Conservation (phyloP, 805 yeast species). For the Yamadazyma olivae region DNA sequence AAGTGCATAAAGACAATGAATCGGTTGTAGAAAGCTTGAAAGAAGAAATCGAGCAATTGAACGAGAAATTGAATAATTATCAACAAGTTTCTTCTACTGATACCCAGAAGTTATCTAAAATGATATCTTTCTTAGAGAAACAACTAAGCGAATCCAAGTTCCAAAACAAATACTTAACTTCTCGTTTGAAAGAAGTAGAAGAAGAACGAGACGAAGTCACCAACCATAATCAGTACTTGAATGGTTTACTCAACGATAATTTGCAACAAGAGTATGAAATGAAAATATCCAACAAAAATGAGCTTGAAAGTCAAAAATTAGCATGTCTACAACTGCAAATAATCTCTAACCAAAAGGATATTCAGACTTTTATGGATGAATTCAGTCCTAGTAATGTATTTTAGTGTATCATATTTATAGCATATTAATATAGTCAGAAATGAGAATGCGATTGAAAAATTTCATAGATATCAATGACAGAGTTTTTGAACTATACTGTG, state of each 20-base stretch:
- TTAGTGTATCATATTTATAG: neutral
- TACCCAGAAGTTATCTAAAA: conserved; percentile 18
- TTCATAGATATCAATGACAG: conserved; percentile 23
- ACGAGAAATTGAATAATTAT: conserved; percentile 17
- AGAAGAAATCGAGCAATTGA: conserved; percentile 29
- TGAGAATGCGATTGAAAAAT: neutral
- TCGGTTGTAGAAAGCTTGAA: conserved; percentile 23
- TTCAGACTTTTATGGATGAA: conserved; percentile 4
- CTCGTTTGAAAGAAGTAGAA: conserved; percentile 7
- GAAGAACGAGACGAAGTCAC: conserved; percentile 7
- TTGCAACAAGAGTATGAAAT: neutral
- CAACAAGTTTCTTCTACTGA: neutral
- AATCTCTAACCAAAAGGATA: conserved; percentile 4
- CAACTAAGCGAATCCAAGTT: conserved; percentile 28
- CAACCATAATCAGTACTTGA: conserved; percentile 11
- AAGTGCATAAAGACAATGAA: conserved; percentile 22
- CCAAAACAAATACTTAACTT: conserved; percentile 30
- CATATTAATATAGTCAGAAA: too few relatives aligned
- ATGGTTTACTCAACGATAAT: neutral
- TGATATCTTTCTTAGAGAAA: conserved; percentile 29
- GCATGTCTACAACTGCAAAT: neutral
- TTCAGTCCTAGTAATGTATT: conserved; percentile 5
- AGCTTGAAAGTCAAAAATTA: neutral
- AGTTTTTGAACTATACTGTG: conserved; percentile 41
- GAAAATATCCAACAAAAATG: neutral